Evolutionary conservation across 805 yeast species (phyloP).

Genomic region (Wickerhamomyces tratensis): DNA sequence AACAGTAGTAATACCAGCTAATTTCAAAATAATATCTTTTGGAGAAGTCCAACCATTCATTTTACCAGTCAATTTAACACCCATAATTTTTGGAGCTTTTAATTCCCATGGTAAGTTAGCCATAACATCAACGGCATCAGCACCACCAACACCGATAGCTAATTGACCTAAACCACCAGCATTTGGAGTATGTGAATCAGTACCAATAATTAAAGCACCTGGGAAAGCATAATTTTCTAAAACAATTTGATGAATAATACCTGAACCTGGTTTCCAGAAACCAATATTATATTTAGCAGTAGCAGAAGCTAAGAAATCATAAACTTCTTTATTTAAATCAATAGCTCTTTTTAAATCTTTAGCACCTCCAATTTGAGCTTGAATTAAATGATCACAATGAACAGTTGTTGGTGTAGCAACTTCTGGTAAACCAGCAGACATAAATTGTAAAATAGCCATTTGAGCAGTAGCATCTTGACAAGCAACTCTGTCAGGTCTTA

Average conservation of each 20-base stretch:
- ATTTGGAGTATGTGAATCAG: constrained; percentile 96
- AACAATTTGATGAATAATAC: constrained; percentile 95
- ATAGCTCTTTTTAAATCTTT: constrained; percentile 81
- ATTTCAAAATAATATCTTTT: constrained; percentile 86
- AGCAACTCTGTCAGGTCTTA: constrained; percentile 96
- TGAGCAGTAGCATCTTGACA: constrained; percentile 99
- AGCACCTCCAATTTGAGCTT: constrained; percentile 87
- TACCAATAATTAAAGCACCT: constrained; percentile 93
- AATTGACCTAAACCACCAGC: constrained; percentile 98
- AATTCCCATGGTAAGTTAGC: constrained; percentile 95
- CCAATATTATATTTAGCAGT: constrained; percentile 95
- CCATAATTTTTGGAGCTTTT: constrained; percentile 92
- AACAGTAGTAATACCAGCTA: constrained; percentile 92
- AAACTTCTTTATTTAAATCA: constrained; percentile 87
- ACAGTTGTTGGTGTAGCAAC: constrained; percentile 94
- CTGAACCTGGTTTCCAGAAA: constrained; percentile 99
- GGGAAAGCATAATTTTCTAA: constrained; percentile 96
- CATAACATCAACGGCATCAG: constrained; percentile 97
- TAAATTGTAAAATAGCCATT: constrained; percentile 94
- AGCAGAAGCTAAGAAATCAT: constrained; percentile 81
- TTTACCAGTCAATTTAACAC: constrained; percentile 89
- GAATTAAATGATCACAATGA: constrained; percentile 96
- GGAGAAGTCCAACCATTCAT: constrained; percentile 96
- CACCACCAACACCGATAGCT: constrained; percentile 99
- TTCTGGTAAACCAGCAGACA: constrained; percentile 87